These are phyloP conservation scores for Daedaleopsis nitida DNA, from an alignment of 768 basidiomycete species.

Conservation along the genomic window DNA sequence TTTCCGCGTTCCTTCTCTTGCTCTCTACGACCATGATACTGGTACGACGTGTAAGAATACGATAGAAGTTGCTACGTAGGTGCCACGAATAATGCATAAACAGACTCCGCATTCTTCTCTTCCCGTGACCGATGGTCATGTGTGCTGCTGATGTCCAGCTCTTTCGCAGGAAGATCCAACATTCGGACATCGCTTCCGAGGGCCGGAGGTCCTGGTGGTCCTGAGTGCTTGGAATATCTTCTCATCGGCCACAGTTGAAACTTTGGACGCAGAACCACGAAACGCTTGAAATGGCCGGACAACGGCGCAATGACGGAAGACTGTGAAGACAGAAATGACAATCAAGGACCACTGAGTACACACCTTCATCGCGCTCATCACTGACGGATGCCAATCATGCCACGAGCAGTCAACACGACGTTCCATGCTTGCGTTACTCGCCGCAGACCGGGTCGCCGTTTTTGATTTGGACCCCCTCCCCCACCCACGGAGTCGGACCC, in stretches of 20 bases:
- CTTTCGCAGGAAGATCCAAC: slow-evolving; percentile 3
- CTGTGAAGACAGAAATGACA: no score
- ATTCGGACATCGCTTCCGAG: slow-evolving; percentile 9
- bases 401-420: not conserved
- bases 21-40: not conserved
- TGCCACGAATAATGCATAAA: slow-evolving; percentile 9
- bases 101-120: slow-evolving; percentile 1
- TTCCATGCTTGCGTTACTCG: slow-evolving; percentile 40
- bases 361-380: not conserved
- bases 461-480: slow-evolving; percentile 97
- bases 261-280: not conserved
- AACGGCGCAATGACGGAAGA: no score
- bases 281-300: no score
- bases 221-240: not conserved
- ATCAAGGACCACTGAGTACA: no score
- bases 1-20: not conserved
- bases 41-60: slow-evolving; percentile 21
- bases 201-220: slow-evolving; percentile 7
- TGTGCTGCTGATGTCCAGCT: slow-evolving; percentile 1
- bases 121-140: slow-evolving; percentile 6
- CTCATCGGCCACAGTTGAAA: not conserved
- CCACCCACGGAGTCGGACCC: slow-evolving; percentile 96
- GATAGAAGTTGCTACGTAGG: slow-evolving; percentile 11
- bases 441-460: slow-evolving; percentile 95
- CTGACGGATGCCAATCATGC: no score